phyloP scores from a whole-genome alignment of 441 rosid genomes.

The Rhodomyrtus psidioides region DNA sequence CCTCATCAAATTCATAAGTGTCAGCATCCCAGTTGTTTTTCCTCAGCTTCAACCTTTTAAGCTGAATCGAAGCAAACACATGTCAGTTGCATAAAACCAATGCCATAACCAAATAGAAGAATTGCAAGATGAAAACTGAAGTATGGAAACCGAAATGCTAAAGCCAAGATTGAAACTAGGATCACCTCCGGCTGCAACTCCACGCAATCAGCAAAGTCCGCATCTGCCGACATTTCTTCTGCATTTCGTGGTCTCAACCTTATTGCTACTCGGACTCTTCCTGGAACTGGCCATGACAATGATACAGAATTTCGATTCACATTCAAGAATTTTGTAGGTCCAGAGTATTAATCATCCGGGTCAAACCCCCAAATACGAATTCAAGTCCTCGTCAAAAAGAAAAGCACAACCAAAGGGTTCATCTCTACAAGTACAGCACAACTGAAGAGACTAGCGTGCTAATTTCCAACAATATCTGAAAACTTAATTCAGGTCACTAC shows the following conservation, averaged over 20 bases:
- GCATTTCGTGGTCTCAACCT: conserved; percentile 81
- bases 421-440: not conserved
- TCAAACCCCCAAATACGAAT: not conserved
- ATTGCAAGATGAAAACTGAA: not conserved
- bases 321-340: not conserved
- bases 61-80: conserved; percentile 25
- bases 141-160: not conserved
- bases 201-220: conserved; percentile 94
- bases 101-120: not conserved
- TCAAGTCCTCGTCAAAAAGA: not conserved
- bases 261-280: conserved; percentile 91
- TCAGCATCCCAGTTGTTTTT: conserved; percentile 96
- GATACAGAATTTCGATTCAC: not conserved
- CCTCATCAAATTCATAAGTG: conserved; percentile 88
- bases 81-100: not conserved
- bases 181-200: conserved; percentile 86
- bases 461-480: not conserved
- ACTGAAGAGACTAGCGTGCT: not conserved
- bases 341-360: not conserved
- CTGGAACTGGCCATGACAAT: conserved; percentile 43
- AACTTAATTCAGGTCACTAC: not conserved
- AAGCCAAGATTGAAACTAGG: not conserved
- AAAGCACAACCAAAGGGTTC: not conserved
- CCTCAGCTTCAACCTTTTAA: conserved; percentile 82
- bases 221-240: conserved; percentile 76